phyloP scores from a whole-genome alignment of 768 basidiomycete species.

The Mycena belliarum region DNA sequence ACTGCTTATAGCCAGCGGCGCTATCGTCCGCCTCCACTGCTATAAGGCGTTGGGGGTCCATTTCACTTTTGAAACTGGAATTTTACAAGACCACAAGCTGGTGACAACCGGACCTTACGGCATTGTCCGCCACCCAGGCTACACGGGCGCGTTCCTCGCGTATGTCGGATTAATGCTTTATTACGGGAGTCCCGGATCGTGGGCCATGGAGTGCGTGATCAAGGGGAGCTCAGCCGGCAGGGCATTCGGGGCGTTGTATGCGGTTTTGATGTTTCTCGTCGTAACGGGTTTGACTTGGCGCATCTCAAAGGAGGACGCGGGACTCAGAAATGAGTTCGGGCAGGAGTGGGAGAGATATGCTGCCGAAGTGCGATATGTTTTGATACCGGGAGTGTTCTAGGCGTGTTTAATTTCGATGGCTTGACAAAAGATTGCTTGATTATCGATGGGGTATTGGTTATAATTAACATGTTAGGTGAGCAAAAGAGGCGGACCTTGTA shows the following conservation, averaged over 20 bases:
- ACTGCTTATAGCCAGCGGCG: constrained; percentile 6
- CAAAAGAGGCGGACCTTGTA: too few relatives aligned
- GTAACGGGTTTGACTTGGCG: constrained; percentile 22
- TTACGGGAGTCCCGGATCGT: constrained; percentile 33
- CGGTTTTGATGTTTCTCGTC: constrained; percentile 9
- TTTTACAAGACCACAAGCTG: constrained; percentile 16
- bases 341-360: constrained; percentile 36
- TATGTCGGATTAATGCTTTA: constrained; percentile 32
- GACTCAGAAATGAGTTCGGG: constrained; percentile 32
- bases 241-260: constrained; percentile 10
- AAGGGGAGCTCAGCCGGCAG: constrained; percentile 29
- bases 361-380: constrained; percentile 26
- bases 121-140: constrained; percentile 36
- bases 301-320: constrained; percentile 32
- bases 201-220: constrained; percentile 32
- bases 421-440: background rate
- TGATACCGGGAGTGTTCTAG: constrained; percentile 35
- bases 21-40: constrained; percentile 10
- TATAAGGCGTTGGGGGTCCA: constrained; percentile 15
- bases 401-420: background rate
- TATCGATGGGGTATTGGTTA: background rate
- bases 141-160: constrained; percentile 30
- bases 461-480: background rate
- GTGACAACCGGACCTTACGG: constrained; percentile 34
- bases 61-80: constrained; percentile 20